phyloP scores from a whole-genome alignment of 192 early-diverging fungal genomes.

The Umbelopsis sp. region DNA sequence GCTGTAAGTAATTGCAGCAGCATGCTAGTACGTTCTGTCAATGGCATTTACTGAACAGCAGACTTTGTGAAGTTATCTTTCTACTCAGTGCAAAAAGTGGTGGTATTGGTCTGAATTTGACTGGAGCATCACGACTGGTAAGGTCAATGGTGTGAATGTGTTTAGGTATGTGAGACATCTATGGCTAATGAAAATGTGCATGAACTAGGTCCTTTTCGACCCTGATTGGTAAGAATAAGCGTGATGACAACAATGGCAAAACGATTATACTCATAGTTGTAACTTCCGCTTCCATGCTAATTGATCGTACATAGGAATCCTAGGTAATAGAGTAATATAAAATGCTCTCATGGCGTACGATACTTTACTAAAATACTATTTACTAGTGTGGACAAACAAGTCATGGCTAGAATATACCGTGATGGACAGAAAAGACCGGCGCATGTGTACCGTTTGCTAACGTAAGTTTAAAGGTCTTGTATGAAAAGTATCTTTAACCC shows the following conservation, averaged over 20 bases:
- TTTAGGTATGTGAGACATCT: neutral
- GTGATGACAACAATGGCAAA: no score
- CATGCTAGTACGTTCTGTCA: no score
- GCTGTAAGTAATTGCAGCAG: slow-evolving; percentile 18
- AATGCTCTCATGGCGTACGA: neutral
- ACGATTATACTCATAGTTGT: no score
- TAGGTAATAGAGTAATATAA: slow-evolving; percentile 6
- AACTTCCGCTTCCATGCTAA: no score
- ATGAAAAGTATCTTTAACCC: neutral
- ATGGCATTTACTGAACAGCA: neutral
- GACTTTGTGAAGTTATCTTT: slow-evolving; percentile 46
- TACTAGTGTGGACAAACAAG: slow-evolving; percentile 45
- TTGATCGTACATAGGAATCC: slow-evolving; percentile 14
- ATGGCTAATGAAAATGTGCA: neutral
- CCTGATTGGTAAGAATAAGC: slow-evolving; percentile 63
- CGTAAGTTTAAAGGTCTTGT: slow-evolving; percentile 22
- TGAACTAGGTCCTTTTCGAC: slow-evolving; percentile 48
- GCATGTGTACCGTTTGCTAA: slow-evolving; percentile 41
- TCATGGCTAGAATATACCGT: slow-evolving; percentile 65
- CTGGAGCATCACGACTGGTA: slow-evolving; percentile 57
- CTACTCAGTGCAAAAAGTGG: slow-evolving; percentile 59
- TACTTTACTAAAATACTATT: slow-evolving; percentile 9
- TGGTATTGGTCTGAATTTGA: slow-evolving; percentile 63
- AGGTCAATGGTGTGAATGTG: neutral
- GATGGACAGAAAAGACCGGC: slow-evolving; percentile 43